Evolutionary conservation across 192 early-diverging fungal species (phyloP).

Genomic region (Dimargaris verticillata): DNA sequence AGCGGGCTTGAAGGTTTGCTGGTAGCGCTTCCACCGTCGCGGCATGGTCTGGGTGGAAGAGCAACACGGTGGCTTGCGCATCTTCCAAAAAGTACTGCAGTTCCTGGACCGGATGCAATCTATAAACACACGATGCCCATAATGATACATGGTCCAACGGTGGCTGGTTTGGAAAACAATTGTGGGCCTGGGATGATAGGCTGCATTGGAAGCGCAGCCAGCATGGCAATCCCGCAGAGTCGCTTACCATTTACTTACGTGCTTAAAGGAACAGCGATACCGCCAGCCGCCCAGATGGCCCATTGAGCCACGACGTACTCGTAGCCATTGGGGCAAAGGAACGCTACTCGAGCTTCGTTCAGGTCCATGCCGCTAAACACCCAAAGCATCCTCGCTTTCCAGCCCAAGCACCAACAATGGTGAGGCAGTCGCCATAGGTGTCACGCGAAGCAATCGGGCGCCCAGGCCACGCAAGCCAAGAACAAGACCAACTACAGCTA

Average conservation of each 20-base stretch:
- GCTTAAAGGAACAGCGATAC: slow-evolving; percentile 63
- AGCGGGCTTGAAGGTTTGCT: too few relatives aligned
- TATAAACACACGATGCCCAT: too few relatives aligned
- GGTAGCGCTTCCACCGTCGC: too few relatives aligned
- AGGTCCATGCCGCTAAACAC: slow-evolving; percentile 4
- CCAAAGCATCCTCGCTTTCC: neutral
- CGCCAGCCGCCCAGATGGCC: slow-evolving; percentile 62
- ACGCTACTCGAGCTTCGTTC: slow-evolving; percentile 23
- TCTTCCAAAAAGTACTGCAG: slow-evolving; percentile 57
- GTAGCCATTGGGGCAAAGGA: slow-evolving; percentile 38
- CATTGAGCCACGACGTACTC: slow-evolving; percentile 50
- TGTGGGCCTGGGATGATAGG: too few relatives aligned
- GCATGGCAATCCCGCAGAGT: too few relatives aligned
- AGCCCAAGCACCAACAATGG: neutral
- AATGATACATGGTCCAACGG: too few relatives aligned
- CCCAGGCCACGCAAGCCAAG: neutral
- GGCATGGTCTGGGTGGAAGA: slow-evolving; percentile 32
- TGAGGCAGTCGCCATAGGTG: neutral
- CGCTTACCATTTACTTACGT: neutral
- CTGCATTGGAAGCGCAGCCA: too few relatives aligned
- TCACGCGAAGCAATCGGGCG: neutral
- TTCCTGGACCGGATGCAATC: slow-evolving; percentile 53
- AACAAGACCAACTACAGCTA: neutral
- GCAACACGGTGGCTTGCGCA: slow-evolving; percentile 36
- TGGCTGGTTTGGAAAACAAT: too few relatives aligned